A percentile compares a stretch with the other conserved stretches of the same genome.
These are phyloP conservation scores for Gremmenia infestans DNA, from an alignment of 2,329 filamentous ascomycete species.

Conservation along the genomic window DNA sequence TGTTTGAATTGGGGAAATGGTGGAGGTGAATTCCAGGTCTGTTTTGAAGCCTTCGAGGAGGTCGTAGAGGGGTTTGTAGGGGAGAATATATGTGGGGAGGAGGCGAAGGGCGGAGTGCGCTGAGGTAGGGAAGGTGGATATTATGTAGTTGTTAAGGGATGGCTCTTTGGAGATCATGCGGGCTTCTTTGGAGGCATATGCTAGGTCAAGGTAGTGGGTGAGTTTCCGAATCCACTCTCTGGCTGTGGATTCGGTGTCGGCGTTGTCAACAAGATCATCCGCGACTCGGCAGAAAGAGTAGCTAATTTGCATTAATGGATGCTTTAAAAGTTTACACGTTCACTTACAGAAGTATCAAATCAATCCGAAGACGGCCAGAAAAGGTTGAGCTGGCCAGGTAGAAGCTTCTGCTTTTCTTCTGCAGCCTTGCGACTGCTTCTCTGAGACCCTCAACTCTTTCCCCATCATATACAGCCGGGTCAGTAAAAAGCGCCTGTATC, in stretches of 20 bases:
- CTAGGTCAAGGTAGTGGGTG: constrained; percentile 50
- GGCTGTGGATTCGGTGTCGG: constrained; percentile 47
- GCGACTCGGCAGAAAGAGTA: constrained; percentile 72
- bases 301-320: constrained; percentile 30
- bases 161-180: constrained; percentile 21
- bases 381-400: constrained; percentile 68
- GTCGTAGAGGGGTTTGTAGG: constrained; percentile 54
- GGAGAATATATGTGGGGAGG: constrained; percentile 53
- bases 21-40: constrained; percentile 51
- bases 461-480: constrained; percentile 49
- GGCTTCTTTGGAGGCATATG: constrained; percentile 36
- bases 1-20: constrained; percentile 47
- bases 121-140: constrained; percentile 26
- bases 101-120: constrained; percentile 47
- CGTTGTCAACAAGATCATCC: constrained; percentile 68
- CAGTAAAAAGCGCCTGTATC: constrained; percentile 44
- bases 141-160: constrained; percentile 17
- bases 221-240: constrained; percentile 54
- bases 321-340: no score
- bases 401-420: constrained; percentile 66
- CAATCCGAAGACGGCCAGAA: constrained; percentile 60
- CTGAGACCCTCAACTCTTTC: constrained; percentile 52
- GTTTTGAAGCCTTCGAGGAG: constrained; percentile 65
- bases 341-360: constrained; percentile 57
- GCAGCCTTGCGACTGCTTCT: constrained; percentile 53